A percentile compares a stretch with the other conserved stretches of the same genome.
phyloP scores from a whole-genome alignment of 176 grass and related monocot species.

The Cenchrus americanus region DNA sequence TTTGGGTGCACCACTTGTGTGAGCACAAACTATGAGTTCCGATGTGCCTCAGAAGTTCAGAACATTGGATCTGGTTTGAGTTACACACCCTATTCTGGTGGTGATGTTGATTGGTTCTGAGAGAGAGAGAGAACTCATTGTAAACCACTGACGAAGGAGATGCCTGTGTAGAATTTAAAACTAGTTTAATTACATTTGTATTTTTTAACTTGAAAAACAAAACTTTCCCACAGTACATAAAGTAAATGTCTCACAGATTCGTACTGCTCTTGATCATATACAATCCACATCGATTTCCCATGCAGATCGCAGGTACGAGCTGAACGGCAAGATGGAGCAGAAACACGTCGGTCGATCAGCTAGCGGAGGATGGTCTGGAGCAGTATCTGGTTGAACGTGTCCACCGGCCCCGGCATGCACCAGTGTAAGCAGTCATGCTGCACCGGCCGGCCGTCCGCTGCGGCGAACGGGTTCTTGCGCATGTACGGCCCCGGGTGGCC shows the following conservation, averaged over 20 bases:
- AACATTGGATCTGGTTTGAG: not conserved
- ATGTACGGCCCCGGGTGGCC: constrained; percentile 84
- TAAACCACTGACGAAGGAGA: too few relatives aligned
- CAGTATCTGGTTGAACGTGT: constrained; percentile 80
- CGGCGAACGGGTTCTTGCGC: constrained; percentile 60
- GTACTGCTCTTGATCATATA: not conserved
- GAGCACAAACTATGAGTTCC: not conserved
- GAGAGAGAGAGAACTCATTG: too few relatives aligned
- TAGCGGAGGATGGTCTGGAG: constrained; percentile 38
- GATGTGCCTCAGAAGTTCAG: not conserved
- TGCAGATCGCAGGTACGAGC: not conserved
- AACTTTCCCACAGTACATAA: not conserved
- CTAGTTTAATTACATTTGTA: not conserved
- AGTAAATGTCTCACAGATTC: not conserved
- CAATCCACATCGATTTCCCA: not conserved
- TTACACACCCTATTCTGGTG: too few relatives aligned
- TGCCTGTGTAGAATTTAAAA: not conserved
- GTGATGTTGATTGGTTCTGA: too few relatives aligned
- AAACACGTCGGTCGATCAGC: not conserved
- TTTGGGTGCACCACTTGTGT: not conserved
- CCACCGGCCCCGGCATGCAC: constrained; percentile 77
- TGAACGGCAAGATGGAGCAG: not conserved
- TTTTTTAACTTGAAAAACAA: not conserved
- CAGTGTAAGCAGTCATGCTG: constrained; percentile 95
- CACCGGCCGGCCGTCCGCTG: constrained; percentile 35